phyloP scores from a whole-genome alignment of 805 yeast genomes.

The Kazachstania africana region DNA sequence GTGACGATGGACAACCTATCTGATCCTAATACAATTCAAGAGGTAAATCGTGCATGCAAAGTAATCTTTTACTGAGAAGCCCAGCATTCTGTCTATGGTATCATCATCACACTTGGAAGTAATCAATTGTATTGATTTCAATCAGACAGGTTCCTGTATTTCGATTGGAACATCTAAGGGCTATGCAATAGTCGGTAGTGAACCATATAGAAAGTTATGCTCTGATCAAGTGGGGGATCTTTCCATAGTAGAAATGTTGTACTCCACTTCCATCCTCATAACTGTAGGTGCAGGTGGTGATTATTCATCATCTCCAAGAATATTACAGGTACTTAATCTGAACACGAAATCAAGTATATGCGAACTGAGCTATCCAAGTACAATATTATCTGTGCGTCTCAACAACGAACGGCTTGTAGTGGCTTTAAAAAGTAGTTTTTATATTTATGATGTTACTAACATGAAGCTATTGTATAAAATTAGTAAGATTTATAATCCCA shows the following conservation, averaged over 20 bases:
- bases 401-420: slow-evolving; percentile 56
- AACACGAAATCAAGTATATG: slow-evolving; percentile 47
- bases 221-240: slow-evolving; percentile 38
- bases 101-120: slow-evolving; percentile 1
- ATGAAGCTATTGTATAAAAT: slow-evolving; percentile 43
- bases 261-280: slow-evolving; percentile 55
- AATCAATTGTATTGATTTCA: slow-evolving; percentile 47
- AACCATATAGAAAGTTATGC: slow-evolving; percentile 47
- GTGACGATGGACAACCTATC: too few species aligned
- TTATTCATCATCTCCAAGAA: slow-evolving; percentile 59
- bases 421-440: slow-evolving; percentile 49
- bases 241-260: slow-evolving; percentile 61
- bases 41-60: too few species aligned
- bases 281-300: slow-evolving; percentile 61
- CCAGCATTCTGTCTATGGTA: background rate
- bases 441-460: slow-evolving; percentile 59
- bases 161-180: slow-evolving; percentile 55
- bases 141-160: slow-evolving; percentile 61
- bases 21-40: too few species aligned
- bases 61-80: too few species aligned
- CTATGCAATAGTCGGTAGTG: slow-evolving; percentile 56
- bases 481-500: slow-evolving; percentile 22
- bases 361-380: slow-evolving; percentile 55
- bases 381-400: slow-evolving; percentile 47
- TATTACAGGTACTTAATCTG: slow-evolving; percentile 71